A percentile compares a stretch with the other conserved stretches of the same genome.
Conservation (phyloP, 768 basidiomycete genomes). For the Termitomyces eurrhizus region DNA sequence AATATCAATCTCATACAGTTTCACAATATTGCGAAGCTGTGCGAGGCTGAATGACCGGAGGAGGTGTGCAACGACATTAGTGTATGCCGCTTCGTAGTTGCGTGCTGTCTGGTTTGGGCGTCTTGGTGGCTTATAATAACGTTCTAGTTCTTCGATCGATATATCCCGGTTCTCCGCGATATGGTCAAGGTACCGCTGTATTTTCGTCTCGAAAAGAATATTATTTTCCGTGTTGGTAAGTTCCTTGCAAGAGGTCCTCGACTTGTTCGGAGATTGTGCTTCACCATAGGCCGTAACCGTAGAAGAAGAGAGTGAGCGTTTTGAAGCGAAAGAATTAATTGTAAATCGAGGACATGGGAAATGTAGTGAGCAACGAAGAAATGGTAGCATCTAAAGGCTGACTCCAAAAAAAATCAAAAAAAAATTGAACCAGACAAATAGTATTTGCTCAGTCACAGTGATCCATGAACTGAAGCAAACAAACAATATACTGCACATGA, state of each 20-base stretch:
- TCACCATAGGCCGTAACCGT: background rate
- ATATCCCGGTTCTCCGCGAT: constrained; percentile 45
- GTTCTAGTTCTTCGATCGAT: constrained; percentile 60
- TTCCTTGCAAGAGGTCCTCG: background rate
- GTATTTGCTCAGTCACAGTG: no score
- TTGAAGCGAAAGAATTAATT: background rate
- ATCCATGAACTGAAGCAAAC: no score
- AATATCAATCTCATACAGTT: constrained; percentile 39
- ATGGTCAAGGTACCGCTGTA: constrained; percentile 55
- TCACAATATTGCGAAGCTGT: constrained; percentile 55
- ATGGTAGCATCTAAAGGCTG: constrained; percentile 13
- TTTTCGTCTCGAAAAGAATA: constrained; percentile 38
- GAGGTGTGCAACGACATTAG: constrained; percentile 46
- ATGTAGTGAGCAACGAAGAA: constrained; percentile 11
- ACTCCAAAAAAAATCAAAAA: background rate
- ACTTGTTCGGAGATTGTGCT: background rate
- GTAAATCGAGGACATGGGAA: constrained; percentile 1
- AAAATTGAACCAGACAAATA: no score
- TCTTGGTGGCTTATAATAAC: constrained; percentile 41
- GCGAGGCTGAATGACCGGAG: constrained; percentile 58
- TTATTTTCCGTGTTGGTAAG: constrained; percentile 14
- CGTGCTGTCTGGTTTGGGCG: constrained; percentile 25
- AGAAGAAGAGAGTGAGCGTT: background rate
- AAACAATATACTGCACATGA: background rate
- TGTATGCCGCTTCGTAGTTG: constrained; percentile 52